Conservation (phyloP, 768 basidiomycete species). For the Tulasnella sp. region DNA sequence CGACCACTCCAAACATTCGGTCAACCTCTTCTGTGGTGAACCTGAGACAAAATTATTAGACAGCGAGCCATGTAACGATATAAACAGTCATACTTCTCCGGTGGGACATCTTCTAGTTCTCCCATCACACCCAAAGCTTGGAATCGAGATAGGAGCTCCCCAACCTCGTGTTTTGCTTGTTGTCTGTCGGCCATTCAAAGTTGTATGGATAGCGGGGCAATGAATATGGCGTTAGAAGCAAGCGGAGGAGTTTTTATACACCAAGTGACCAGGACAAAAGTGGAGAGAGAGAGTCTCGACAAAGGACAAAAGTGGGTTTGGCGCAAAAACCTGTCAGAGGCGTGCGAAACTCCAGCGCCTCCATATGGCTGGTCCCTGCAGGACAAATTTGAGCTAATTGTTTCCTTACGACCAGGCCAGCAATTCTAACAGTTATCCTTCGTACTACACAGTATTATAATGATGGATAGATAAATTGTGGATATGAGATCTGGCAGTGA, state of each 20-base stretch:
- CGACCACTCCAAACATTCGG: background rate
- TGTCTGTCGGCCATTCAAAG: background rate
- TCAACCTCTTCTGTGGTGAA: background rate
- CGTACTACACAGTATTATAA: no score
- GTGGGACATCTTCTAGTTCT: background rate
- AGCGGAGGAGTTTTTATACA: background rate
- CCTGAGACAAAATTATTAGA: background rate
- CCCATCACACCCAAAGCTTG: background rate
- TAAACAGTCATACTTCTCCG: background rate
- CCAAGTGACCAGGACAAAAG: no score
- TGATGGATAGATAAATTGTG: no score
- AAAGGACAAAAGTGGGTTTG: background rate
- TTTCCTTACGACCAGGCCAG: background rate
- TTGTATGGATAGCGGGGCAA: background rate
- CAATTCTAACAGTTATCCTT: background rate
- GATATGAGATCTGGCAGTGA: no score
- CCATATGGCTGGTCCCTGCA: background rate
- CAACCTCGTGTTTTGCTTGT: background rate
- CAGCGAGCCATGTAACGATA: background rate
- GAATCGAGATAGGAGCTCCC: background rate
- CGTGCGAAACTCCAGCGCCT: background rate
- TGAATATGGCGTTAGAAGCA: background rate
- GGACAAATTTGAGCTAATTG: background rate
- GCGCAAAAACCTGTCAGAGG: background rate
- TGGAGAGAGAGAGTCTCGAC: no score